Percentiles rank a stretch among this genome's conserved stretches.
Evolutionary conservation across 2,329 filamentous ascomycete genomes (phyloP).

Genomic region (Xylariaceae sp.): DNA sequence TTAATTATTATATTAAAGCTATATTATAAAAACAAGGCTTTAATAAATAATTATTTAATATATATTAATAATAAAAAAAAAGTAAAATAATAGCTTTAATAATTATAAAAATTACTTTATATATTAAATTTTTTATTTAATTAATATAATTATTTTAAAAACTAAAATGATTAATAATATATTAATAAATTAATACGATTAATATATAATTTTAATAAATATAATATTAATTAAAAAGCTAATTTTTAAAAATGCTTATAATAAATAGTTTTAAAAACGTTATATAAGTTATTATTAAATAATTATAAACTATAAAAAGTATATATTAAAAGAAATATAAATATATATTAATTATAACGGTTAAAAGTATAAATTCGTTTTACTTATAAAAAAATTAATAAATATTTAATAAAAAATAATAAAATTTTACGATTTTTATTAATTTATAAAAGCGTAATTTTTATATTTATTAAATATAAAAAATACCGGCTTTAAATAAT

Average conservation of each 20-base stretch:
- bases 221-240: background rate
- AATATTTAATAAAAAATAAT: background rate
- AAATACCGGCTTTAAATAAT: background rate
- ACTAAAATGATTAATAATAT: background rate
- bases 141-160: background rate
- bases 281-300: too few species aligned
- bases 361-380: background rate
- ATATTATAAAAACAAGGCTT: background rate
- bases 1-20: background rate
- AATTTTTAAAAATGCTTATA: background rate
- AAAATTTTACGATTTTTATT: too few species aligned
- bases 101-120: too few species aligned
- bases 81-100: too few species aligned
- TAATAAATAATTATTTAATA: too few species aligned
- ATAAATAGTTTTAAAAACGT: background rate
- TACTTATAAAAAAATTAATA: background rate
- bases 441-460: too few species aligned
- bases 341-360: background rate
- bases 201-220: background rate
- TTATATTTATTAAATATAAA: background rate
- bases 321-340: background rate
- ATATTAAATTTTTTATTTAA: too few species aligned
- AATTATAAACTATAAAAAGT: too few species aligned
- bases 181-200: background rate
- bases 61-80: too few species aligned